These are phyloP conservation scores for Tuber magnatum DNA, from an alignment of 495 filamentous ascomycete species.

Conservation along the genomic window DNA sequence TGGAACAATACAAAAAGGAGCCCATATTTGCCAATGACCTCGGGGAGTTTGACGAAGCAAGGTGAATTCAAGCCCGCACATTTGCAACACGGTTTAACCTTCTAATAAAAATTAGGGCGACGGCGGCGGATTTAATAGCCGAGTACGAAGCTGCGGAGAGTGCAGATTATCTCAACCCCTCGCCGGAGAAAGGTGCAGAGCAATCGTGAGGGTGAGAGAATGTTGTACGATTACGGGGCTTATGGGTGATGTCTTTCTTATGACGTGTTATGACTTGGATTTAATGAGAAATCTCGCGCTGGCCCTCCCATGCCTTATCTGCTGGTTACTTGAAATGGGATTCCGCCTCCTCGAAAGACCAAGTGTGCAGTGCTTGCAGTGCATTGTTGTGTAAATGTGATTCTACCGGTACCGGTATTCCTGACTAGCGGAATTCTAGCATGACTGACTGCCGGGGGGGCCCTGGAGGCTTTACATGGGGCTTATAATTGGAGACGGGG, in stretches of 20 bases:
- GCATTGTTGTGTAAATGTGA: neutral
- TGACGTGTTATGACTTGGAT: neutral
- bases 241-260: neutral
- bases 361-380: neutral
- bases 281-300: neutral
- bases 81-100: neutral
- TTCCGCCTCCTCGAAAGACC: neutral
- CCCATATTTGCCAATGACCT: slow-evolving; percentile 81
- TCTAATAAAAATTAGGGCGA: slow-evolving; percentile 48
- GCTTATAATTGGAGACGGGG: neutral
- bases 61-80: slow-evolving; percentile 7
- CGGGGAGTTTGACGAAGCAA: slow-evolving; percentile 91
- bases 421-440: neutral
- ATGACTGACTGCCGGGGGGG: neutral
- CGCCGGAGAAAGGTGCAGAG: slow-evolving; percentile 26
- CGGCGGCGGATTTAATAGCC: slow-evolving; percentile 75
- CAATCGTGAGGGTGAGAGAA: slow-evolving; percentile 12
- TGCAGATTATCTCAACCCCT: slow-evolving; percentile 66
- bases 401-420: too few species aligned
- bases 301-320: neutral
- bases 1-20: slow-evolving; percentile 92
- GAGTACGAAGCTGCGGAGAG: slow-evolving; percentile 96
- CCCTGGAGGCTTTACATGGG: neutral
- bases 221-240: neutral
- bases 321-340: neutral